Evolutionary conservation across 2,329 filamentous ascomycete genomes (phyloP).

Genomic region (Lasiodiplodia sp.): DNA sequence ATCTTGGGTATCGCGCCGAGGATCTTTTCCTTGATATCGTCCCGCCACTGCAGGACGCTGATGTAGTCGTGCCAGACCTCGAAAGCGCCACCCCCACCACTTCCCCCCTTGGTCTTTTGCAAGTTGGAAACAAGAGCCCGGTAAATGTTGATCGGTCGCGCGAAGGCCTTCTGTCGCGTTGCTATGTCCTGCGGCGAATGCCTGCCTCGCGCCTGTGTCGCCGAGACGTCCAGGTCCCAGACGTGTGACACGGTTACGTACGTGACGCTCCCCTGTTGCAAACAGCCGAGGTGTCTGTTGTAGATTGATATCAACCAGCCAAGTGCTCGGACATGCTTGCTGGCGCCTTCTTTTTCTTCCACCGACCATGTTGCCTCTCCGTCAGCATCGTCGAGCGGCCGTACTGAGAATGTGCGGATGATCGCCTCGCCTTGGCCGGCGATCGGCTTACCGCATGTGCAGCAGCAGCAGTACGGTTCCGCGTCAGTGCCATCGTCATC

Average conservation of each 20-base stretch:
- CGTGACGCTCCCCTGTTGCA: background rate
- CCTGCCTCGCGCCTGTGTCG: background rate
- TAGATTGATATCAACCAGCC: background rate
- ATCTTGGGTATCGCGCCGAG: conserved; percentile 13
- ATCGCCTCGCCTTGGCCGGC: too few relatives aligned
- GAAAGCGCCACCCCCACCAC: background rate
- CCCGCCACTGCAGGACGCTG: conserved; percentile 33
- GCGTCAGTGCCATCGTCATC: too few relatives aligned
- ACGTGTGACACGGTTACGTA: background rate
- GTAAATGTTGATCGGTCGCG: background rate
- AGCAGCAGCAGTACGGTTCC: too few relatives aligned
- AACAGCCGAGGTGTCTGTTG: background rate
- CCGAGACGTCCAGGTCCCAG: background rate
- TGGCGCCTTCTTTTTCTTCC: too few relatives aligned
- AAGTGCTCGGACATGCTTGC: too few relatives aligned
- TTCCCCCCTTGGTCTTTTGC: too few relatives aligned
- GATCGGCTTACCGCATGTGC: too few relatives aligned
- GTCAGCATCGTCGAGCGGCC: too few relatives aligned
- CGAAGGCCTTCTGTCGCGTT: background rate
- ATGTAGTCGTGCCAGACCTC: conserved; percentile 36
- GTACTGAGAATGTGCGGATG: too few relatives aligned
- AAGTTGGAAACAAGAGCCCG: background rate
- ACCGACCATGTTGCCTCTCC: too few relatives aligned
- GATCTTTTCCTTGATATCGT: conserved; percentile 13
- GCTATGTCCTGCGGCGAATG: background rate